Base-by-base conservation (phyloP, 495 filamentous ascomycete genomes). In the Annulohypoxylon maeteangense region DNA sequence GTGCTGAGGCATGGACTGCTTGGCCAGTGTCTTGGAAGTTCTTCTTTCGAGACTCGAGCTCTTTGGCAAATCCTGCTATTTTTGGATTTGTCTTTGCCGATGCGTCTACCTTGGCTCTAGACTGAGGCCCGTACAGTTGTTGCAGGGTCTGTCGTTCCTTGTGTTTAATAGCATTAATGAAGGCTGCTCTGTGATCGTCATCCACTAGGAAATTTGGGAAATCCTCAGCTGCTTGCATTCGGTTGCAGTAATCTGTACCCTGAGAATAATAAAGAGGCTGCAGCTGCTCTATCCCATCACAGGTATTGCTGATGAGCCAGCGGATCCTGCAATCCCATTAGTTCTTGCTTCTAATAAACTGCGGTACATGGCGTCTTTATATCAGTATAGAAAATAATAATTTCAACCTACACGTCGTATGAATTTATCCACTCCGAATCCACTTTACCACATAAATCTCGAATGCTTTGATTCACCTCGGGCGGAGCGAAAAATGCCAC, bases 301-400 rank as follows among this genome's bases (percentile, higher is more conserved):
- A 90, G 0, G 88, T 88, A 58, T 90, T 87, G 53, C 87, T 79
- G 4, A 91, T 76, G 3, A 89, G 80, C 89, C 88, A 91, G 20
- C 67, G 67, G 10, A 91, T 81, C 7, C 70, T 72, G 23, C 29
- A 7, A 4, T 45, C 18, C 1, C 16, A 34, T 74, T 32, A 71
- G 72, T 58, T 32, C 3, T 42, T 7, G 16, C 14, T 22, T 10
- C 12, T 47, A 7, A 44, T 54, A 32, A 10, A 55, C n/a, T n/a
- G n/a, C n/a, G n/a, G n/a, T n/a, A n/a, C n/a, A n/a, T n/a, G 18
- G 8, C 3, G 11, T 4, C 6, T n/a, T 47, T 5, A 8, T 7
- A 6, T 20, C 7, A 22, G 10, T 23, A 36, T 25, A 27, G 18
- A 38, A 53, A 18, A 7, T 18, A 16, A 40, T 11, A 36, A 22